Evolutionary conservation across 306 rosid species (phyloP).

Genomic region (Sesbania bispinosa): DNA sequence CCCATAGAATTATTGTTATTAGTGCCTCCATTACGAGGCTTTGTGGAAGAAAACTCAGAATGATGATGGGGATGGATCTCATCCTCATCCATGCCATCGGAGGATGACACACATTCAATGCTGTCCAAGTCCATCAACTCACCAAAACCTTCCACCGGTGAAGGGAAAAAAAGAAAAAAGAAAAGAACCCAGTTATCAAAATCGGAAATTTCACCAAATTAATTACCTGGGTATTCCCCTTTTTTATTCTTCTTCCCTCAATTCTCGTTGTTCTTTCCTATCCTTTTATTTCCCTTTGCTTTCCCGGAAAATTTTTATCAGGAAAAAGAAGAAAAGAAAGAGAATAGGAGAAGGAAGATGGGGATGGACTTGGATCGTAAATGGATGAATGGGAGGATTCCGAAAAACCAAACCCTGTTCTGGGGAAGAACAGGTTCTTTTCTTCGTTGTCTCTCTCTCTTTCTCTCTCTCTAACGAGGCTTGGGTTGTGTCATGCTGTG

Average conservation of each 20-base stretch:
- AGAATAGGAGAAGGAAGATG: conserved; percentile 25
- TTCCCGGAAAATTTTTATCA: neutral
- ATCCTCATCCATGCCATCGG: conserved; percentile 82
- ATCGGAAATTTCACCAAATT: conserved; percentile 20
- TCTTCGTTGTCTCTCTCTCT: conserved; percentile 43
- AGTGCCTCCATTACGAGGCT: conserved; percentile 57
- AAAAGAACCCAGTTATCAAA: conserved; percentile 40
- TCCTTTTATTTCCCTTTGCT: neutral
- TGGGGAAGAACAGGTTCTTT: conserved; percentile 49
- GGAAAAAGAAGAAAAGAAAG: conserved; percentile 14
- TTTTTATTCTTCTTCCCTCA: conserved; percentile 17
- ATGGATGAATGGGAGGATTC: conserved; percentile 26
- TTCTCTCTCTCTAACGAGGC: conserved; percentile 26
- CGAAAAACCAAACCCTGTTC: conserved; percentile 45
- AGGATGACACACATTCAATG: conserved; percentile 82
- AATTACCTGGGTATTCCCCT: conserved; percentile 26
- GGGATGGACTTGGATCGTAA: conserved; percentile 18
- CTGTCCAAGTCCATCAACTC: conserved; percentile 75
- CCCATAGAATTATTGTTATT: conserved; percentile 38
- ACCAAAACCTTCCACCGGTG: conserved; percentile 10
- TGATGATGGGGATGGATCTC: conserved; percentile 86
- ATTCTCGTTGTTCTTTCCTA: conserved; percentile 15
- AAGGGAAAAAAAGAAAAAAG: neutral
- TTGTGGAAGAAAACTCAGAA: conserved; percentile 66
- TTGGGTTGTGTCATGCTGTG: neutral